phyloP scores from a whole-genome alignment of 345 rosid species.

The Lepidium didymum region DNA sequence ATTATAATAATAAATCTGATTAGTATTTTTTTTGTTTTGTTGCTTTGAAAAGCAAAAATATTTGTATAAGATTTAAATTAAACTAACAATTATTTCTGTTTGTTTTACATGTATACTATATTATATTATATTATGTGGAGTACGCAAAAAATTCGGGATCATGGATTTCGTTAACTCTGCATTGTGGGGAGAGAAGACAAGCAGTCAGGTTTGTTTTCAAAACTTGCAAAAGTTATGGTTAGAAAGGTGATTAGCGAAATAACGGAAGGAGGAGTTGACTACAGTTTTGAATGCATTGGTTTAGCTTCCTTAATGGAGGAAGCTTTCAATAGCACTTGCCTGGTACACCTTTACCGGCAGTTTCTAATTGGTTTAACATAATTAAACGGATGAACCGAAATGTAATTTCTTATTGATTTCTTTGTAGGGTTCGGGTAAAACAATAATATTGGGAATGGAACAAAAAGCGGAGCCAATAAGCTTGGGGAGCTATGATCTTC shows the following conservation, averaged over 20 bases:
- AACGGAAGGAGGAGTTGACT: conserved; percentile 69
- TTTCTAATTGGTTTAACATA: neutral
- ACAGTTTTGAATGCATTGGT: conserved; percentile 76
- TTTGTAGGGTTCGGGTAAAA: conserved; percentile 58
- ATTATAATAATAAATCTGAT: too few relatives aligned
- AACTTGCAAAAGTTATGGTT: neutral
- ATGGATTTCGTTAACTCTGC: conserved; percentile 63
- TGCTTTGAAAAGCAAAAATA: too few relatives aligned
- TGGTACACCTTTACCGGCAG: conserved; percentile 16
- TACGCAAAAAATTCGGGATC: conserved; percentile 55
- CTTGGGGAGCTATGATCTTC: conserved; percentile 28
- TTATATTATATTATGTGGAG: neutral
- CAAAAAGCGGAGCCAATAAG: conserved; percentile 26
- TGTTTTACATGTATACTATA: too few relatives aligned
- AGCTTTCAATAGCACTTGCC: conserved; percentile 48
- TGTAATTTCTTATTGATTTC: neutral
- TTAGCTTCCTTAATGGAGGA: conserved; percentile 44
- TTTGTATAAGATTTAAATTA: too few relatives aligned
- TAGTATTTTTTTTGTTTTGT: too few relatives aligned
- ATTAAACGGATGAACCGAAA: neutral
- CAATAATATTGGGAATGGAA: conserved; percentile 54
- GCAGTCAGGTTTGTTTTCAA: conserved; percentile 32
- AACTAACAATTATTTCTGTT: too few relatives aligned
- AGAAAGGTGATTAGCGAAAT: conserved; percentile 50
- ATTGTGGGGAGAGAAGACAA: conserved; percentile 31